Evolutionary conservation across 2,329 filamentous ascomycete species (phyloP).

Genomic region (Phialophora expanda): DNA sequence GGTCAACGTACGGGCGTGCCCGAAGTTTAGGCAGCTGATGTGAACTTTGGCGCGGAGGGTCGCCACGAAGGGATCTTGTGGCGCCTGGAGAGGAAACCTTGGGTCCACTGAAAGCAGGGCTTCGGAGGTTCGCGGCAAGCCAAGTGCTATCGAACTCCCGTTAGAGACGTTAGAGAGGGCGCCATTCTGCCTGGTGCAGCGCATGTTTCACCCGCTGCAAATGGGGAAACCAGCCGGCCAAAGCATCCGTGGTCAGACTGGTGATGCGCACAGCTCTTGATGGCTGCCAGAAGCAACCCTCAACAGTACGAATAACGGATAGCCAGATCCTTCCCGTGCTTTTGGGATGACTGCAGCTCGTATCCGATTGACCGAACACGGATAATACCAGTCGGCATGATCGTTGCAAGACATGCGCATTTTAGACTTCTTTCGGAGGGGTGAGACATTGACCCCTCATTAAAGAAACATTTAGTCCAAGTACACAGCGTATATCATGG

Average conservation of each 20-base stretch:
- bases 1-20: slow-evolving; percentile 15
- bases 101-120: slow-evolving; percentile 6
- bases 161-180: slow-evolving; percentile 4
- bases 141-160: not conserved
- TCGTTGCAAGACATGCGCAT: slow-evolving; percentile 1
- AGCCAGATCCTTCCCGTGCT: not conserved
- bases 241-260: slow-evolving; percentile 7
- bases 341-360: slow-evolving; percentile 19
- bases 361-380: not conserved
- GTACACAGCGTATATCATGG: not conserved
- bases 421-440: not conserved
- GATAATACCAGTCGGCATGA: not conserved
- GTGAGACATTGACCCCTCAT: slow-evolving; percentile 12
- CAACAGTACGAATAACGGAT: not conserved
- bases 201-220: slow-evolving; percentile 2
- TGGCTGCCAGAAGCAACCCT: not conserved
- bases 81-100: slow-evolving; percentile 7
- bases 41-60: not conserved
- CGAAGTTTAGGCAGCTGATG: slow-evolving; percentile 7
- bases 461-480: too few relatives aligned
- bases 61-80: not conserved
- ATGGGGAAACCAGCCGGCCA: not conserved
- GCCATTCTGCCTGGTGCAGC: slow-evolving; percentile 10
- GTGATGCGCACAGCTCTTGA: not conserved
- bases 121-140: slow-evolving; percentile 15